These are phyloP conservation scores for Mycena maculata DNA, from an alignment of 768 basidiomycete species.

Conservation along the genomic window DNA sequence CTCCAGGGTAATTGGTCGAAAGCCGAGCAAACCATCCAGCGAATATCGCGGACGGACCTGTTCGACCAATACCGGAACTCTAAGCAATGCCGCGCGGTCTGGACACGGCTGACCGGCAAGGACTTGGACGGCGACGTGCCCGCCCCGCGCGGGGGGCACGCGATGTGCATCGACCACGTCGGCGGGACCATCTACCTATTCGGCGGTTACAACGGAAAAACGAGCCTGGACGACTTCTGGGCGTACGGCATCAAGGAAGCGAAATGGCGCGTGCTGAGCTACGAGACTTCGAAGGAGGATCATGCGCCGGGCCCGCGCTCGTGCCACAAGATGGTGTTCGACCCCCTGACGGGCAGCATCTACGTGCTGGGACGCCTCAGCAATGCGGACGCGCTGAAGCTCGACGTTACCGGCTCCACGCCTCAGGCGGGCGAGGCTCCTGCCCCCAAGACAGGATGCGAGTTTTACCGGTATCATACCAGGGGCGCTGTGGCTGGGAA, in stretches of 20 bases:
- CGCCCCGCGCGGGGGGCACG: constrained; percentile 78
- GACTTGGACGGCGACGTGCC: constrained; percentile 76
- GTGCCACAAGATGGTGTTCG: constrained; percentile 88
- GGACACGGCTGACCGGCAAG: constrained; percentile 70
- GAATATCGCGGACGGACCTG: constrained; percentile 65
- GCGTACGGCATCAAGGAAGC: constrained; percentile 69
- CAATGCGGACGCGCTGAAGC: constrained; percentile 60
- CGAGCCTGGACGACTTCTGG: constrained; percentile 85
- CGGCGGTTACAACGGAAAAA: constrained; percentile 83
- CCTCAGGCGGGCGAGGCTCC: constrained; percentile 12
- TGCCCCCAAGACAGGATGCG: constrained; percentile 60
- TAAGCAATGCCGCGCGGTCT: constrained; percentile 68
- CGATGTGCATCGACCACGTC: constrained; percentile 81
- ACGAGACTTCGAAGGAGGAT: constrained; percentile 62
- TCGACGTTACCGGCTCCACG: constrained; percentile 37
- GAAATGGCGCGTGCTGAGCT: constrained; percentile 71
- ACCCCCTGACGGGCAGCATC: constrained; percentile 74
- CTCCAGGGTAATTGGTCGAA: constrained; percentile 72
- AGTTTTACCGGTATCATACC: constrained; percentile 84
- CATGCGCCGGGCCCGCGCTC: constrained; percentile 79
- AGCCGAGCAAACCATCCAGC: constrained; percentile 64
- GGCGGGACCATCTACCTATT: constrained; percentile 77
- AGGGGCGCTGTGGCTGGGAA: constrained; percentile 68
- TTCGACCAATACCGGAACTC: constrained; percentile 70
- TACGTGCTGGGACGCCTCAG: constrained; percentile 79